Percentiles rank a stretch among this genome's conserved stretches.
Evolutionary conservation across 441 rosid genomes (phyloP).

Genomic region (Hypseocharis bilobata): DNA sequence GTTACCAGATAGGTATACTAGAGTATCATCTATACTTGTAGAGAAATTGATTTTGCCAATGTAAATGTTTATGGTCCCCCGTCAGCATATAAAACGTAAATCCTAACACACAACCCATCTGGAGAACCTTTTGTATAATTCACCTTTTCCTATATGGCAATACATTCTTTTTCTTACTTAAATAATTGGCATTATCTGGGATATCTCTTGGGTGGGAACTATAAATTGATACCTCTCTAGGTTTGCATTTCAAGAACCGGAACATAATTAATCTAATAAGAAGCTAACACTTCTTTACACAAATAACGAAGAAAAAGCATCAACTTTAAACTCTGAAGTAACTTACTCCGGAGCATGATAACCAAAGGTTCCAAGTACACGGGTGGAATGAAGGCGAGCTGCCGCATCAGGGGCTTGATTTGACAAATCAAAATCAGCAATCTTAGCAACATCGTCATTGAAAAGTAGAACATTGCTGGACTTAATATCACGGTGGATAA

Average conservation of each 20-base stretch:
- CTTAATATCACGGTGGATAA: constrained; percentile 43
- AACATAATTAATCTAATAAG: background rate
- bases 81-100: background rate
- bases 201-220: background rate
- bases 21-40: no score
- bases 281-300: background rate
- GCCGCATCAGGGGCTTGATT: constrained; percentile 50
- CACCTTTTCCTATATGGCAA: background rate
- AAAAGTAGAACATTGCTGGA: constrained; percentile 48
- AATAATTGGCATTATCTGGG: no score
- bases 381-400: constrained; percentile 41
- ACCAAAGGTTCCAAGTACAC: constrained; percentile 55
- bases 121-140: background rate
- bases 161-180: no score
- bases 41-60: background rate
- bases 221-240: background rate
- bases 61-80: background rate
- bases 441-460: constrained; percentile 42
- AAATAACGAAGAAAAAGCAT: background rate
- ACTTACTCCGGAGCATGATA: constrained; percentile 56
- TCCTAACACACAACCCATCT: no score
- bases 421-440: constrained; percentile 49
- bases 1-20: background rate
- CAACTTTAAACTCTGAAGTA: background rate
- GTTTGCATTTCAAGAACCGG: background rate